Percentiles rank a stretch among this genome's conserved stretches.
Conservation (phyloP, 441 rosid species). For the Populus hybrid region DNA sequence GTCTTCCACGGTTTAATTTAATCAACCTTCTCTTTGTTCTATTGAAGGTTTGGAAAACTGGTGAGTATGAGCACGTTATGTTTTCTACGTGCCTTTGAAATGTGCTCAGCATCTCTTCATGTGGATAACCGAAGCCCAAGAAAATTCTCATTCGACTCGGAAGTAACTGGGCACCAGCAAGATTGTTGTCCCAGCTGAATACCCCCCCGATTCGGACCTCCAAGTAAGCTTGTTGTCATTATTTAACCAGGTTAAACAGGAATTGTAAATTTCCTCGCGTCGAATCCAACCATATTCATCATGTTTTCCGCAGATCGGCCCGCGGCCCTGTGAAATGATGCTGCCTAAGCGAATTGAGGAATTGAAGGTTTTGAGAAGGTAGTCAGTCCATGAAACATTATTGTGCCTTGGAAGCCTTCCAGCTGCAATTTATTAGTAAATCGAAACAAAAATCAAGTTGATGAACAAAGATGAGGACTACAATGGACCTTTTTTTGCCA, state of each 20-base stretch:
- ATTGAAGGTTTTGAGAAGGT: constrained; percentile 19
- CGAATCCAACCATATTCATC: constrained; percentile 81
- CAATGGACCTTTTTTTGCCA: too few species aligned
- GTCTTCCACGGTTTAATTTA: constrained; percentile 58
- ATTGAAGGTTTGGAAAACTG: constrained; percentile 49
- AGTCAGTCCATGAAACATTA: constrained; percentile 21
- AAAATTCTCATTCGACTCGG: constrained; percentile 68
- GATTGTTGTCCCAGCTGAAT: constrained; percentile 82
- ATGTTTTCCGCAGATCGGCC: constrained; percentile 20
- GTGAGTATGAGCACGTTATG: constrained; percentile 73
- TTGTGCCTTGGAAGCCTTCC: constrained; percentile 16
- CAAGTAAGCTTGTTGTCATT: constrained; percentile 51
- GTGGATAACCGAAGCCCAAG: constrained; percentile 77
- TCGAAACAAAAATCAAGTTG: too few species aligned
- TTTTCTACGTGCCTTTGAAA: constrained; percentile 66
- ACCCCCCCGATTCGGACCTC: constrained; percentile 51
- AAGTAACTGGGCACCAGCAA: constrained; percentile 71
- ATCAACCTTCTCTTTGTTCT: constrained; percentile 71
- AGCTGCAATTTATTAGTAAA: constrained; percentile 7
- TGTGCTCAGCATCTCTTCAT: constrained; percentile 64
- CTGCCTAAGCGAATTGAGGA: constrained; percentile 3
- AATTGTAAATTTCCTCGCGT: constrained; percentile 58
- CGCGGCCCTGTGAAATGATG: constrained; percentile 12
- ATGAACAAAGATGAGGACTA: neutral
- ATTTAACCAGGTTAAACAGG: constrained; percentile 24